Base-by-base conservation (phyloP, 305 asterid genomes). In the Nicotiana rustica region DNA sequence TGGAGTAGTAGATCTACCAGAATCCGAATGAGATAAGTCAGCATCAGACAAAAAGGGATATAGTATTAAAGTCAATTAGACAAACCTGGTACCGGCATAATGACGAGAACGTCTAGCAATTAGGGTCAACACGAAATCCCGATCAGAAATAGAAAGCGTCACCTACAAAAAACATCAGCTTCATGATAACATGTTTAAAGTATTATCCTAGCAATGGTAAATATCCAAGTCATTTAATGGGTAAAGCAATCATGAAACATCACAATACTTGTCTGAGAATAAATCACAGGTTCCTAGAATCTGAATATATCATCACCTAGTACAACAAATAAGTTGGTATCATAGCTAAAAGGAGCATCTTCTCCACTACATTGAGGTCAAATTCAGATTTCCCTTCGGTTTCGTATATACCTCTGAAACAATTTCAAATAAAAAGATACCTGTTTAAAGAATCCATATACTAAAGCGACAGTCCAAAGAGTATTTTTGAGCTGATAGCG, bases 31-130 rank as follows among this genome's bases (percentile, higher is more conserved):
- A 36, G 18, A 52, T 67, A 68, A 67, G 1, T 77, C 52, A 56
- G 31, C 31, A 77, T 56, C 67, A 56, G 35, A n/a, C 17, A 77
- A 55, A 59, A 66, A 75, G 65, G 17, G 38, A 62, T 47, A 77
- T 61, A 80, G 44, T 38, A 67, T 31, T 55, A 55, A 77, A 77
- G 52, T 17, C 67, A 56, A 77, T 31, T 21, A 29, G 21, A 81
- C 67, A 52, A 44, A 96, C 98, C 99, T 96, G 91, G 98, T 94
- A 81, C 99, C 99, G 82, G 99, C 99, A 79, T 91, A 94, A 85
- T 94, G 99, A 83, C 98, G 97, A 7, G 99, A 96, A 49, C 98
- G 94, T 68, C 99, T 91, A 49, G 99, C 97, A 86, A 96, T 88
- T 52, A 96, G 97, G 84, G 93, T 93, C 79, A 96, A 86, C 75